phyloP scores from a whole-genome alignment of 2,329 filamentous ascomycete species.

The Trichoderma sp. region DNA sequence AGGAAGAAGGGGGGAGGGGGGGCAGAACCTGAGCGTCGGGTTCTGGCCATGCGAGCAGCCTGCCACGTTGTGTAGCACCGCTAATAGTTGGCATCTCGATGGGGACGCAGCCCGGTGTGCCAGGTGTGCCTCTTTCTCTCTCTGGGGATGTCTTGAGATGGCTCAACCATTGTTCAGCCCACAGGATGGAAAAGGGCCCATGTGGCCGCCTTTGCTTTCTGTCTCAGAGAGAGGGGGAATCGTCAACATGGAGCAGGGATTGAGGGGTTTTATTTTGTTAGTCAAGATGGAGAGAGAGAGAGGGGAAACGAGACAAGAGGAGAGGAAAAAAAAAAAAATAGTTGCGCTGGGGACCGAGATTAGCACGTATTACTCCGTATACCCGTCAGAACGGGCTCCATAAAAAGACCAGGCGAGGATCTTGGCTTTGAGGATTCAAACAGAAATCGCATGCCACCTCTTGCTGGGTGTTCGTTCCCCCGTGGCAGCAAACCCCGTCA shows the following conservation, averaged over 20 bases:
- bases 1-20: not conserved
- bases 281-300: not conserved
- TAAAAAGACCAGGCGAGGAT: conserved; percentile 14
- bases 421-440: not conserved
- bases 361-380: conserved; percentile 10
- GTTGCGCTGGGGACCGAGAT: not conserved
- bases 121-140: not conserved
- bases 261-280: conserved; percentile 15
- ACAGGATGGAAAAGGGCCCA: not conserved
- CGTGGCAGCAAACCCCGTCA: not conserved
- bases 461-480: not conserved
- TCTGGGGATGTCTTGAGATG: not conserved
- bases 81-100: not conserved
- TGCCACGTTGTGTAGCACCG: not conserved
- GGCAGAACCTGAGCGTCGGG: conserved; percentile 3
- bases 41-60: not conserved
- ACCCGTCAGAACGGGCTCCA: not conserved
- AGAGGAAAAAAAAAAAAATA: conserved; percentile 7
- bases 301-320: not conserved
- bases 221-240: not conserved
- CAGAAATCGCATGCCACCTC: conserved; percentile 4
- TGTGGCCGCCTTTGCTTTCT: not conserved
- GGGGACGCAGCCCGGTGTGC: not conserved
- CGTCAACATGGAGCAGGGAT: not conserved
- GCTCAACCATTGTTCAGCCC: not conserved